These are phyloP conservation scores for Zhuliangozyma parablackwelliae DNA, from an alignment of 1,139 yeast species.

Conservation along the genomic window DNA sequence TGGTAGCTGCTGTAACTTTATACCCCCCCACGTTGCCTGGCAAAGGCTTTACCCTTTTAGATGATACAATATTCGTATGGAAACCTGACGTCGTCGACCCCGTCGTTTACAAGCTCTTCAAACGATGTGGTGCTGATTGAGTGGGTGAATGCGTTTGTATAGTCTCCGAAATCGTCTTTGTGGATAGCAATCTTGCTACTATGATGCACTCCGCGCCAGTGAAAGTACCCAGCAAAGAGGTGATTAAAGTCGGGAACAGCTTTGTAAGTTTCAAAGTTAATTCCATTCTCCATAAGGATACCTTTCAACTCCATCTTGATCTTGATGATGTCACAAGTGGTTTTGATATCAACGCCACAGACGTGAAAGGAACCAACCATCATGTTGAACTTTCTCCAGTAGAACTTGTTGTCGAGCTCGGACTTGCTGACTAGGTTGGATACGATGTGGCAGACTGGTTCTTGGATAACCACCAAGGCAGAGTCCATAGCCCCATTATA, in stretches of 20 bases:
- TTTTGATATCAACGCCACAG: background rate
- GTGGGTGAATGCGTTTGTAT: background rate
- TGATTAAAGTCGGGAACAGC: background rate
- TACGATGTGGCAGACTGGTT: no score
- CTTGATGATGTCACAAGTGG: slow-evolving; percentile 4
- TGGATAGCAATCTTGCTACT: background rate
- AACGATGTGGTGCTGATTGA: slow-evolving; percentile 1
- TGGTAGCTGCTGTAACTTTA: no score
- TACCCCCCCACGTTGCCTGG: no score
- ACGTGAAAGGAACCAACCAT: background rate
- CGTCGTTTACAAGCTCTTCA: slow-evolving; percentile 1
- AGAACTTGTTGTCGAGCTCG: background rate
- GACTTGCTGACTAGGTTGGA: no score
- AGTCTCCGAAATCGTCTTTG: background rate
- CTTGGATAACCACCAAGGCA: no score
- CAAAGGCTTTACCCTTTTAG: no score
- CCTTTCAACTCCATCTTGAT: slow-evolving; percentile 12
- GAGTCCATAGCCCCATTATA: no score
- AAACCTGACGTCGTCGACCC: slow-evolving; percentile 1
- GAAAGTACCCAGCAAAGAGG: background rate
- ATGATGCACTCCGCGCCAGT: background rate
- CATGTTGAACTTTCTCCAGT: background rate
- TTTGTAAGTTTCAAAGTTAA: slow-evolving; percentile 9
- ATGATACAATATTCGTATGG: slow-evolving; percentile 3
- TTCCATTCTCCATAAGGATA: slow-evolving; percentile 3